Conservation (phyloP, 345 rosid species). For the Aquilaria sinensis region DNA sequence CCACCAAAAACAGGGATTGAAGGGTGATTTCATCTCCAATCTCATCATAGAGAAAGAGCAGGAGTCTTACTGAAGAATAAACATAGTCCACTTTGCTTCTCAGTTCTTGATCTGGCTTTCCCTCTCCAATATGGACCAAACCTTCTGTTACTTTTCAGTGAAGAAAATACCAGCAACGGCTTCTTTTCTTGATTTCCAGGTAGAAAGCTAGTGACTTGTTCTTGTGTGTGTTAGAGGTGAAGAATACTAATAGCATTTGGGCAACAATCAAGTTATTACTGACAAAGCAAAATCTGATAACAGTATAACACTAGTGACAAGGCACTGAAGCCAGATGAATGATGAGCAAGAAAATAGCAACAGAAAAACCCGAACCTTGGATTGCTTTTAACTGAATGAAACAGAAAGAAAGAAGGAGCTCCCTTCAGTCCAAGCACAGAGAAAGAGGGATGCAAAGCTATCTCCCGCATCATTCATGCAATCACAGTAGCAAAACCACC, state of each 20-base stretch:
- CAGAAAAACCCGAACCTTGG: not conserved
- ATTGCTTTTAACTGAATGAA: slow-evolving; percentile 8
- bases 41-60: no score
- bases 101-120: no score
- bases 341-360: not conserved
- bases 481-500: slow-evolving; percentile 35
- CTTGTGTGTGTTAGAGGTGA: no score
- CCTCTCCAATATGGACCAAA: no score
- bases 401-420: slow-evolving; percentile 64
- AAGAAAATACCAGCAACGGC: no score
- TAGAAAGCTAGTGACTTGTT: no score
- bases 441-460: slow-evolving; percentile 49
- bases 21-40: no score
- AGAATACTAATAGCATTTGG: not conserved
- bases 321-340: not conserved
- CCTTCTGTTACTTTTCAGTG: no score
- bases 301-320: not conserved
- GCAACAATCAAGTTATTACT: not conserved
- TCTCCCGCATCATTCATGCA: slow-evolving; percentile 99
- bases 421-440: slow-evolving; percentile 99
- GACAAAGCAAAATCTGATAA: not conserved
- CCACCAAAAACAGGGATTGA: no score
- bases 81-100: no score
- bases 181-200: no score
- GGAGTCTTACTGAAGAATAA: no score